Base-by-base conservation (phyloP, 208 protist genomes). In the Vickermania spadyakhi region DNA sequence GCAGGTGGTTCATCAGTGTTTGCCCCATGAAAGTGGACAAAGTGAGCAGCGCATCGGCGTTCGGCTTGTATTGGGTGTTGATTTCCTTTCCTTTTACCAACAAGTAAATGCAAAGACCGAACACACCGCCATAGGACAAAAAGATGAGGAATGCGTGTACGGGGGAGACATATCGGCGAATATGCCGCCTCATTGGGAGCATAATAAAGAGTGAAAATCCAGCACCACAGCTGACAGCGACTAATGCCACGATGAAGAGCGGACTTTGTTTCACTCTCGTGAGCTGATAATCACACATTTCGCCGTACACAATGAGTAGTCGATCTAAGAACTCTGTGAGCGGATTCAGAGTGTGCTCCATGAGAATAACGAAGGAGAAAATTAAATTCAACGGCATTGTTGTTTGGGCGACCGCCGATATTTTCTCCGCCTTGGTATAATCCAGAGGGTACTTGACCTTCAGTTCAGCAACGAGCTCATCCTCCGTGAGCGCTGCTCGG, bases 381-480 rank as follows among this genome's bases (percentile, higher is more conserved):
- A 45, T 7, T 7, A 45, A 18, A 18, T 45, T 45, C 36, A n/a
- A 7, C 18, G 36, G 36, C 7, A 45, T n/a, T 18, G 18, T n/a
- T n/a, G 36, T 45, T 18, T 45, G 7, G 7, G 36, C 36, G 11
- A 45, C 36, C 36, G 36, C 36, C 11, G 36, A 7, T 7, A 45
- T 45, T 18, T 45, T 45, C 36, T n/a, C 11, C 36, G 36, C 18
- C 36, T 7, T 45, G 11, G 7, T 18, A 18, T 45, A 45, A 7
- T 45, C 36, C 36, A n/a, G 36, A n/a, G 26, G 3, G 31, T 61
- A 61, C 57, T 61, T 61, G 31, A n/a, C 28, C n/a, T 61, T 13
- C 29, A 61, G 21, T 4, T 36, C n/a, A 7, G 28, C 49, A 4
- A 13, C 13, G 21, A 64, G 28, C 36, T 58, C 59, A 26, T 58